phyloP scores from a whole-genome alignment of 1,139 yeast genomes.

The Pichia sp. region DNA sequence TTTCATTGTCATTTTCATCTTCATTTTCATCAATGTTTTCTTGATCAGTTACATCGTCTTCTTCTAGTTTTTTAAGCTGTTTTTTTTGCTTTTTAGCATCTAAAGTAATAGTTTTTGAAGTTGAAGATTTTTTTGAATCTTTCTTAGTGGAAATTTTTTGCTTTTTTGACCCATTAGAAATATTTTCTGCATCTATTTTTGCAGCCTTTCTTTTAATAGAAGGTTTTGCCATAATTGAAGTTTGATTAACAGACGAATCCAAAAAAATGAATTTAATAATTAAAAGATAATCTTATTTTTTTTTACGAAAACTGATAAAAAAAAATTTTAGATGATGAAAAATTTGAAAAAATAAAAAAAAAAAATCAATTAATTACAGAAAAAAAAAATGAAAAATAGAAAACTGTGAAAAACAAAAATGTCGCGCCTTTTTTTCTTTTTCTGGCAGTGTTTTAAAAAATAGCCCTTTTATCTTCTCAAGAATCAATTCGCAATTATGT shows the following conservation, averaged over 20 bases:
- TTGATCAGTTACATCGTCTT: neutral
- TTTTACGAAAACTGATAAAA: no score
- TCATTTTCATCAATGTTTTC: neutral
- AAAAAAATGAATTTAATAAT: no score
- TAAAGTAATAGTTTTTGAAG: slow-evolving; percentile 3
- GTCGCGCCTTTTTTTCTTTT: neutral
- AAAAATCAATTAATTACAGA: neutral
- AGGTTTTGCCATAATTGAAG: slow-evolving; percentile 2
- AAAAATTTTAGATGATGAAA: neutral
- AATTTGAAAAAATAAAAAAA: neutral
- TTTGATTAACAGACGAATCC: neutral
- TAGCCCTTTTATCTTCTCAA: no score
- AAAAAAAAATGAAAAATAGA: neutral
- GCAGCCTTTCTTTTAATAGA: slow-evolving; percentile 5
- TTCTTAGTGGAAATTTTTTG: neutral
- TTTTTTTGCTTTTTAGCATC: slow-evolving; percentile 9
- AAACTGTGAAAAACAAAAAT: neutral
- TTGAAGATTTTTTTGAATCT: neutral
- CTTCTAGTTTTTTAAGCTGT: neutral
- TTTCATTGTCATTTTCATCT: slow-evolving; percentile 25
- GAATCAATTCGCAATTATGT: no score
- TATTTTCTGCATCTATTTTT: neutral
- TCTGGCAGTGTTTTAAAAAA: neutral
- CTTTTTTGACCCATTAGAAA: neutral
- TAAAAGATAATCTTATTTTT: no score